phyloP scores from a whole-genome alignment of 1,284 basidiomycete genomes.

The Coniferiporia weirii region DNA sequence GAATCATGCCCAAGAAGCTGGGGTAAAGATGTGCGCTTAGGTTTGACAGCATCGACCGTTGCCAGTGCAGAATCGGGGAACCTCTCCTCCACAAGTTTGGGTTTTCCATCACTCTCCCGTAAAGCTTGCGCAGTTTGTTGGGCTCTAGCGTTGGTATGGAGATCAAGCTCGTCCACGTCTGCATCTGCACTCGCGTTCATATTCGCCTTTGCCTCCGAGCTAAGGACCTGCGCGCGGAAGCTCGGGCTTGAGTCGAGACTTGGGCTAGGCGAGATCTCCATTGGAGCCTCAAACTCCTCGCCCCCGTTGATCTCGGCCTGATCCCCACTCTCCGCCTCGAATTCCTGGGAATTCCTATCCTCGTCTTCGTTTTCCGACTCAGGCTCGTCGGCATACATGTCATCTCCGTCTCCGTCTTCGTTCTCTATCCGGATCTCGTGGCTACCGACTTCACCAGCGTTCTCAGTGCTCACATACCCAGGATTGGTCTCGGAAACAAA shows the following conservation, averaged over 20 bases:
- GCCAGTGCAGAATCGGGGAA: no score
- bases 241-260: conserved; percentile 1
- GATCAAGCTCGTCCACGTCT: not conserved
- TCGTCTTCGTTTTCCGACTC: not conserved
- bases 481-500: not conserved
- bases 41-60: no score
- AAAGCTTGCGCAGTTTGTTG: not conserved
- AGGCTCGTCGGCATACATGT: not conserved
- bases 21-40: no score
- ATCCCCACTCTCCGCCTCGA: not conserved
- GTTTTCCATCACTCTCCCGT: not conserved
- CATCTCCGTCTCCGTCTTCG: not conserved
- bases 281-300: conserved; percentile 3
- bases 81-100: no score
- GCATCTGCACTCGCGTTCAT: not conserved
- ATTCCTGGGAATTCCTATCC: not conserved
- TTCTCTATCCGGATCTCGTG: not conserved
- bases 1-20: no score
- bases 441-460: not conserved
- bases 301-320: not conserved
- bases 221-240: not conserved
- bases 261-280: conserved; percentile 13
- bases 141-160: not conserved
- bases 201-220: not conserved
- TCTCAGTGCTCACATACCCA: not conserved